A percentile compares a stretch with the other conserved stretches of the same genome.
phyloP scores from a whole-genome alignment of 2,329 filamentous ascomycete genomes.

The Cytospora piceae region DNA sequence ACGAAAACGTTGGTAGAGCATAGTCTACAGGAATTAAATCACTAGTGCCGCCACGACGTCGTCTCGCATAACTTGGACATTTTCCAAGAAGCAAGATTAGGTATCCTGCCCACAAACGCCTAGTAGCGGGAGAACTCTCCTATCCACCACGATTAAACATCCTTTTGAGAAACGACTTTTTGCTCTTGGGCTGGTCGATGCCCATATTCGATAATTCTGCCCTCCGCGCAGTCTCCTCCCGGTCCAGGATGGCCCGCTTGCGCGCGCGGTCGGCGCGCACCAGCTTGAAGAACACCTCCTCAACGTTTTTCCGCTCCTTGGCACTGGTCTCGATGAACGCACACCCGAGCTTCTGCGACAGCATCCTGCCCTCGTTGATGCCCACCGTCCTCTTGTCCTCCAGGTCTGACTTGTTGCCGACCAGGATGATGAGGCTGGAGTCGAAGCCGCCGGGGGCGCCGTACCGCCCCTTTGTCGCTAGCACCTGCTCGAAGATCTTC shows the following conservation, averaged over 20 bases:
- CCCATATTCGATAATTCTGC: constrained; percentile 25
- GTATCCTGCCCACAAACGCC: constrained; percentile 14
- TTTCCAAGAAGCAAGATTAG: background rate
- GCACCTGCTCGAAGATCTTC: constrained; percentile 28
- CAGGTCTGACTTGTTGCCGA: constrained; percentile 30
- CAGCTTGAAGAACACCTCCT: constrained; percentile 30
- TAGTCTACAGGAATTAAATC: constrained; percentile 15
- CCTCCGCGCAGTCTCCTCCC: constrained; percentile 24
- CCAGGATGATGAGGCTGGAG: constrained; percentile 26
- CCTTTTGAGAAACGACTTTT: constrained; percentile 24
- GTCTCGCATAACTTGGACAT: constrained; percentile 12
- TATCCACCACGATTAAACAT: constrained; percentile 22
- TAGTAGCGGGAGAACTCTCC: background rate
- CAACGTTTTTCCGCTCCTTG: constrained; percentile 29
- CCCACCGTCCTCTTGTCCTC: constrained; percentile 27
- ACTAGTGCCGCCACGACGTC: constrained; percentile 3
- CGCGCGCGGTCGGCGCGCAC: constrained; percentile 29
- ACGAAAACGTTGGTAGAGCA: constrained; percentile 1
- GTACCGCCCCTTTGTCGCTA: constrained; percentile 24
- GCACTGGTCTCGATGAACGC: constrained; percentile 30
- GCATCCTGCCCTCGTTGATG: constrained; percentile 25
- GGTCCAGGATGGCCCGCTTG: constrained; percentile 18
- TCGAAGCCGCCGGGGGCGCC: constrained; percentile 24
- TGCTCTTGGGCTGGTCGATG: constrained; percentile 24
- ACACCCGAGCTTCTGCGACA: constrained; percentile 30